phyloP scores from a whole-genome alignment of 306 rosid genomes.

The Dalbergia cultrata region DNA sequence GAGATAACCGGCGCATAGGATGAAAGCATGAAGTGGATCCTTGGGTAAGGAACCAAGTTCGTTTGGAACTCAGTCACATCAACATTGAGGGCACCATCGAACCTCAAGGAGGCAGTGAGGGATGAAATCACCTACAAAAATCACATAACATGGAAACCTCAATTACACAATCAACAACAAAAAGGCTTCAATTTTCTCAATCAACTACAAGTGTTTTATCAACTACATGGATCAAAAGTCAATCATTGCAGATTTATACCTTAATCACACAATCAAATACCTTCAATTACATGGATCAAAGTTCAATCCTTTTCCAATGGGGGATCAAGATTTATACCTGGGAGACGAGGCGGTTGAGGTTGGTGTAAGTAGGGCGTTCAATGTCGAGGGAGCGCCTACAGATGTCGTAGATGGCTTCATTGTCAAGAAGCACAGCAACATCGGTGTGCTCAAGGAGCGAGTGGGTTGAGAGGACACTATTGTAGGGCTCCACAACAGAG shows the following conservation, averaged over 20 bases:
- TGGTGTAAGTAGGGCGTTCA: constrained; percentile 90
- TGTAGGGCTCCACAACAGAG: constrained; percentile 89
- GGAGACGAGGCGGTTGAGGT: constrained; percentile 86
- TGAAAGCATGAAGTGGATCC: constrained; percentile 93
- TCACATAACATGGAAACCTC: background rate
- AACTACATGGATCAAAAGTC: no score
- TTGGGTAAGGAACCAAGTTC: constrained; percentile 88
- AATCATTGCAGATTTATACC: no score
- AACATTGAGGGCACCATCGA: constrained; percentile 87
- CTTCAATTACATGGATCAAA: no score
- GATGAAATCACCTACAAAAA: constrained; percentile 78
- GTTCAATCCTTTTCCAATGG: no score
- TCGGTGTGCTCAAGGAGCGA: constrained; percentile 93
- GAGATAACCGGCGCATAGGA: constrained; percentile 92
- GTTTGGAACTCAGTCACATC: constrained; percentile 92
- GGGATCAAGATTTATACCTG: constrained; percentile 52
- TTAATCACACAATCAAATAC: no score
- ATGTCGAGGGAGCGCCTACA: constrained; percentile 86
- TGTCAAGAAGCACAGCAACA: constrained; percentile 79
- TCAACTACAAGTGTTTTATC: background rate
- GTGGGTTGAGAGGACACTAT: constrained; percentile 91
- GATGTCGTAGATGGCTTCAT: constrained; percentile 89
- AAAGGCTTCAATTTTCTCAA: background rate
- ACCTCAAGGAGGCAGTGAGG: constrained; percentile 87
- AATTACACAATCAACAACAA: background rate